Evolutionary conservation across 1,284 basidiomycete species (phyloP).

Genomic region (Somion occarium): DNA sequence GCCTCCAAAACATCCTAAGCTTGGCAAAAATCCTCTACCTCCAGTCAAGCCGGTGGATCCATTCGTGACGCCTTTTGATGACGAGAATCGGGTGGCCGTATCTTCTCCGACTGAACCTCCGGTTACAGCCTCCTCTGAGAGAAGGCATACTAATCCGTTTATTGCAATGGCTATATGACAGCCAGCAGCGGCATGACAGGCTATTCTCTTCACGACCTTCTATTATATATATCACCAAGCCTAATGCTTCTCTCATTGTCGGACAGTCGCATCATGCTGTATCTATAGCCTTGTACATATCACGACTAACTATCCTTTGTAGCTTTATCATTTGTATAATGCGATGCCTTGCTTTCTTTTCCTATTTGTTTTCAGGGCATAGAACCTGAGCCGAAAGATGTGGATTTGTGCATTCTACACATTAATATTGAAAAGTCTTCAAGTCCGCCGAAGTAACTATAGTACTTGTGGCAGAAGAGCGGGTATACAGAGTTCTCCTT

Average conservation of each 20-base stretch:
- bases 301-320: neutral
- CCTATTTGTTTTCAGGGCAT: too few species aligned
- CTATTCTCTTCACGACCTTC: too few species aligned
- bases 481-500: too few species aligned
- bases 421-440: too few species aligned
- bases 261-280: neutral
- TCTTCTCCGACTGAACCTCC: neutral
- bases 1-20: slow-evolving; percentile 7
- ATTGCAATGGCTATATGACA: slow-evolving; percentile 12
- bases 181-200: neutral
- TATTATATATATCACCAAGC: neutral
- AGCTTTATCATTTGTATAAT: neutral
- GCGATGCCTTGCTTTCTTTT: too few species aligned
- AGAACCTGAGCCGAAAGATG: too few species aligned
- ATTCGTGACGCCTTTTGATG: slow-evolving; percentile 76
- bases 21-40: slow-evolving; percentile 35
- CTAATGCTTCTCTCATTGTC: neutral
- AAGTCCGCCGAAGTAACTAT: too few species aligned
- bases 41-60: slow-evolving; percentile 43
- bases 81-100: slow-evolving; percentile 36
- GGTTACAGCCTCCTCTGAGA: slow-evolving; percentile 15
- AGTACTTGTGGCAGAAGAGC: too few species aligned
- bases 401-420: too few species aligned
- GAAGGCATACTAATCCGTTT: slow-evolving; percentile 21
- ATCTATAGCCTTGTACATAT: neutral